Conservation (phyloP, 805 yeast species). For the Metschnikowia kofuensis region DNA sequence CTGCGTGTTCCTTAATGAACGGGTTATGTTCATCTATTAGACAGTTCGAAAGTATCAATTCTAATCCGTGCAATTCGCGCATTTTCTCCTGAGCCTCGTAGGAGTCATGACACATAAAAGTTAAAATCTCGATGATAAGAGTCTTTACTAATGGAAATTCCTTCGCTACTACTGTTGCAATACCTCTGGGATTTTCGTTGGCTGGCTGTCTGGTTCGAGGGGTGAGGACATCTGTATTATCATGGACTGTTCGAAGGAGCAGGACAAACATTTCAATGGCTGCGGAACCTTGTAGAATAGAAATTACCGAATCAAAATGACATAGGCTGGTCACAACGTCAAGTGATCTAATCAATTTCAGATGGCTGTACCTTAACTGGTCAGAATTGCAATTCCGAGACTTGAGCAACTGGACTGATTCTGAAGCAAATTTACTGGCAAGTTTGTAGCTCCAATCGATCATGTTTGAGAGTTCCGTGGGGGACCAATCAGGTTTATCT, state of each 20-base stretch:
- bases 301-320: constrained; percentile 40
- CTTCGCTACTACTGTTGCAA: constrained; percentile 5
- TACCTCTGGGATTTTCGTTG: neutral
- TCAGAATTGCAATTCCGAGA: neutral
- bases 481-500: constrained; percentile 41
- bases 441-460: constrained; percentile 41
- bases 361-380: constrained; percentile 13
- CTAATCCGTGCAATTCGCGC: constrained; percentile 65
- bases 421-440: constrained; percentile 18
- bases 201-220: neutral
- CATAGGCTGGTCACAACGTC: constrained; percentile 44
- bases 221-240: constrained; percentile 25
- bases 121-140: constrained; percentile 61
- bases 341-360: constrained; percentile 23
- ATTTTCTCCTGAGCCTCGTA: constrained; percentile 62
- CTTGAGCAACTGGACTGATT: constrained; percentile 16
- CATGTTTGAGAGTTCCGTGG: constrained; percentile 33
- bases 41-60: constrained; percentile 73
- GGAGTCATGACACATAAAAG: constrained; percentile 53
- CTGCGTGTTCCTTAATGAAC: constrained; percentile 78
- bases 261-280: constrained; percentile 33
- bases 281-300: constrained; percentile 34
- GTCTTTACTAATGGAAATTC: constrained; percentile 65
- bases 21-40: constrained; percentile 88
- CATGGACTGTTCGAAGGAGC: constrained; percentile 41